Evolutionary conservation across 352 stramenopile genomes (phyloP), one percentile per base, ranked within the genome.

Genomic region (Pythium oligandrum): DNA sequence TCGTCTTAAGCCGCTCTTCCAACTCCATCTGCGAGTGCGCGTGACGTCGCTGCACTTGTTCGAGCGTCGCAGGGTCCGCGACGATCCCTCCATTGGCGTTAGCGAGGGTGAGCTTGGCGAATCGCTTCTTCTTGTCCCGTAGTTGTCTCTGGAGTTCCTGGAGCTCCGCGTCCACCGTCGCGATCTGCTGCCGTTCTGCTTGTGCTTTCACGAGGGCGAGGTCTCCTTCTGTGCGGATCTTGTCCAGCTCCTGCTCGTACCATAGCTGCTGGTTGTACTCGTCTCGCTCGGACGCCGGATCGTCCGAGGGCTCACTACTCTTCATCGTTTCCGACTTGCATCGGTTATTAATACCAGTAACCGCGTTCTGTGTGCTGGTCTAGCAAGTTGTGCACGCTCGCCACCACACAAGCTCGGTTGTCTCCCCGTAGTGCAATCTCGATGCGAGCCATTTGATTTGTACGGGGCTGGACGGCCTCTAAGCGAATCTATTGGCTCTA

Each of bases 101-200:
- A 1, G 51, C 34, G 32, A 36, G 40, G 4, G 30, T 50, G 48
- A 62, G 33, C 53, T 44, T 70, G 38, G 83, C 61, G 32, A 90
- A 68, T 47, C 68, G 61, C 48, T 96, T 91, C 49, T 97, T 90
- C 58, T 85, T 86, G 0, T 88, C 83, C 48, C 96, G 80, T 40
- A 97, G 86, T 53, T 91, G 66, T 33, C 78, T 71, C 51, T 95
- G 83, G 26, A 90, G 81, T 55, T 88, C 63, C n/a, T 90, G 80
- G 68, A 98, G 83, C 55, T 88, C 73, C 36, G 68, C 66, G 51
- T 98, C 96, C 0, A 93, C 66, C 50, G 86, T 72, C 5, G 64
- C 56, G 54, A 95, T 77, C 49, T 93, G 96, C 53, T 96, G 88
- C 42, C 70, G 86, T 88, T 97, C 96, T 49, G 95, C 92, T 50